phyloP scores from a whole-genome alignment of 139 green algal species.

The Yamagishiella unicocca region DNA sequence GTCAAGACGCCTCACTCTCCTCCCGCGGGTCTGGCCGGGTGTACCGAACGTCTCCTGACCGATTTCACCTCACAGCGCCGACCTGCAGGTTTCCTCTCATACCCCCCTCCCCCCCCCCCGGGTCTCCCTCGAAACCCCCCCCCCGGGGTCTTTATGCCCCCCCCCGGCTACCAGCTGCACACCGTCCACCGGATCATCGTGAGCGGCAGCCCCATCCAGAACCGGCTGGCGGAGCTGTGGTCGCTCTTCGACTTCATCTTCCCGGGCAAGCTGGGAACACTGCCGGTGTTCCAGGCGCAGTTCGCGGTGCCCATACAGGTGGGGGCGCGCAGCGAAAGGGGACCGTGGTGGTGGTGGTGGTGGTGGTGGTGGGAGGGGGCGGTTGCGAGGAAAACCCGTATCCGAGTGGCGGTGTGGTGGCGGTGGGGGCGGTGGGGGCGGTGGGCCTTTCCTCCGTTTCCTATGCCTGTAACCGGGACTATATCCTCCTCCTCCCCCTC shows the following conservation, averaged over 20 bases:
- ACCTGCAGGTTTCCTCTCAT: no score
- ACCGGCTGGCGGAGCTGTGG: slow-evolving; percentile 97
- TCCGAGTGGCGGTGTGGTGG: not conserved
- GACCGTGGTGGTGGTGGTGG: not conserved
- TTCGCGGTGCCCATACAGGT: slow-evolving; percentile 95
- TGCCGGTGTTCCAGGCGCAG: slow-evolving; percentile 96
- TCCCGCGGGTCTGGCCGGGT: no score
- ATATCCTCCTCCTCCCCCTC: no score
- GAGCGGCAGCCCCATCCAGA: slow-evolving; percentile 96
- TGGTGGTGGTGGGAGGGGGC: not conserved
- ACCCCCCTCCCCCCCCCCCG: not conserved
- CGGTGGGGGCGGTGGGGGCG: not conserved
- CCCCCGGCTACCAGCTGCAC: slow-evolving; percentile 51
- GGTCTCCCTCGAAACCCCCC: not conserved
- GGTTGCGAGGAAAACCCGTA: not conserved
- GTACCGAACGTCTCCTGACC: no score
- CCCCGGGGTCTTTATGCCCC: not conserved
- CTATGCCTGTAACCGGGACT: no score
- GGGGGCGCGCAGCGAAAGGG: not conserved
- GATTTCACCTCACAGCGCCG: no score
- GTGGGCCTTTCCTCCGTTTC: not conserved
- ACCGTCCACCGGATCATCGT: slow-evolving; percentile 93
- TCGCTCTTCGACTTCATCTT: slow-evolving; percentile 99
- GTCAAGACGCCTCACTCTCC: not conserved
- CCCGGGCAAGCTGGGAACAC: slow-evolving; percentile 94